These are phyloP conservation scores for Hysterangium stoloniferum DNA, from an alignment of 768 basidiomycete species.

Conservation along the genomic window DNA sequence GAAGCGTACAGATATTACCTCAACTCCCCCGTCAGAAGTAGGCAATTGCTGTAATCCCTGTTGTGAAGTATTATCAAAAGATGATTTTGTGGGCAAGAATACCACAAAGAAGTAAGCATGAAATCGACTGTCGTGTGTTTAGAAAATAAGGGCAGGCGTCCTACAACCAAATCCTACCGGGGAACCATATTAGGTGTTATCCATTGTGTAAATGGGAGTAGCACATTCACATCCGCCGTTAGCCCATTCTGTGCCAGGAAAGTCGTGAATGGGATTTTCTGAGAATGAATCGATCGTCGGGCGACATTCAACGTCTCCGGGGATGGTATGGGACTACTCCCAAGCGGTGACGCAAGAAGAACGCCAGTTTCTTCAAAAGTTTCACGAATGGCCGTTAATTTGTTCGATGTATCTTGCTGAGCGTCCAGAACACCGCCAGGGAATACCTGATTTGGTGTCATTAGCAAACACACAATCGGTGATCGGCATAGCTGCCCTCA, in stretches of 20 bases:
- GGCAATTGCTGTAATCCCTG: constrained; percentile 45
- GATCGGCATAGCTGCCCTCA: constrained; percentile 26
- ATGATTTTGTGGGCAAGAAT: constrained; percentile 42
- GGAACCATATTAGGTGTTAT: constrained; percentile 52
- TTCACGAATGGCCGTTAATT: constrained; percentile 63
- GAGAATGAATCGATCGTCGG: constrained; percentile 48
- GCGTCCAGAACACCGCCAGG: constrained; percentile 66
- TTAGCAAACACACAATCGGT: background rate
- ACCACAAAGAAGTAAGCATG: constrained; percentile 62
- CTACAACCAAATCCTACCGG: constrained; percentile 31
- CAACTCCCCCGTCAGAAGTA: constrained; percentile 61
- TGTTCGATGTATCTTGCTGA: constrained; percentile 47
- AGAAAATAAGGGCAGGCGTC: background rate
- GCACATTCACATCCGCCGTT: constrained; percentile 33
- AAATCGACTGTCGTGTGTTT: constrained; percentile 46
- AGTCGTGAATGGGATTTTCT: constrained; percentile 39
- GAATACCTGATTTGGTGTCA: constrained; percentile 47
- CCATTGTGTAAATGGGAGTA: constrained; percentile 72
- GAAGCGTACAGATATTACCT: constrained; percentile 65
- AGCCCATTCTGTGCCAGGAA: constrained; percentile 45
- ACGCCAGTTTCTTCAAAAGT: constrained; percentile 73
- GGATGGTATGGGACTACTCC: constrained; percentile 16
- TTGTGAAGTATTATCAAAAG: constrained; percentile 44
- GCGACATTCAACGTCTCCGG: constrained; percentile 42
- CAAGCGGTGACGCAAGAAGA: constrained; percentile 40